Evolutionary conservation across 176 grass and related monocot genomes (phyloP), one percentile per base, ranked within the genome.

Genomic region (Avena eriantha): DNA sequence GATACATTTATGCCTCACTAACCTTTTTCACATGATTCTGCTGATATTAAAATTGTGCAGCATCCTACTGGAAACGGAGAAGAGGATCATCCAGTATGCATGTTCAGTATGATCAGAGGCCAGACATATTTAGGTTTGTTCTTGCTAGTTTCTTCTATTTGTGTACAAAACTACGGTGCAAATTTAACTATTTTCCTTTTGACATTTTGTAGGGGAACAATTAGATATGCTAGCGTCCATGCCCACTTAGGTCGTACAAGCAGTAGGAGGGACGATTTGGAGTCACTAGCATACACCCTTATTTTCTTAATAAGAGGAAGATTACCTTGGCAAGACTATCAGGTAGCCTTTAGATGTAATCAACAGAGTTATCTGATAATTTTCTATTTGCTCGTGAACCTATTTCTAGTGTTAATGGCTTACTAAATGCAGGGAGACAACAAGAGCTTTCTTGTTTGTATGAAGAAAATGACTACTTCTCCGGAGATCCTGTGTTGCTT

Each of bases 151-250:
- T 36, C 35, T 36, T 36, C 77, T 90, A 22, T 83, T 55, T 84
- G 39, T 83, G 22, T 55, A 69, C 81, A 60, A 79, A 82, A 72
- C 57, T 48, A 48, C 1, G 4, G 8, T 10, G 50, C 18, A 5
- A 53, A 59, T 81, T 79, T 33, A 79, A 49, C 47, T 14, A 77
- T 17, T 90, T 66, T 89, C 74, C 10, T 70, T 79, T 86, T 86
- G 46, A 75, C 58, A 69, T 91, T 75, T 85, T 48, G 33, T 77
- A 98, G 95, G 76, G 95, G 93, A 85, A 95, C 95, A 63, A 67
- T 93, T 65, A 93, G 89, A 85, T 98, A 93, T 88, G 95, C 95
- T 70, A 98, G 93, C 49, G 95, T 86, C 69, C 95, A 98, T 93
- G 93, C 95, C 55, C 95, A 95, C 80, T 90, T 93, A 89, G 95